Percentiles rank a stretch among this genome's conserved stretches.
phyloP scores from a whole-genome alignment of 2,329 filamentous ascomycete species.

The Fusarium sp. region DNA sequence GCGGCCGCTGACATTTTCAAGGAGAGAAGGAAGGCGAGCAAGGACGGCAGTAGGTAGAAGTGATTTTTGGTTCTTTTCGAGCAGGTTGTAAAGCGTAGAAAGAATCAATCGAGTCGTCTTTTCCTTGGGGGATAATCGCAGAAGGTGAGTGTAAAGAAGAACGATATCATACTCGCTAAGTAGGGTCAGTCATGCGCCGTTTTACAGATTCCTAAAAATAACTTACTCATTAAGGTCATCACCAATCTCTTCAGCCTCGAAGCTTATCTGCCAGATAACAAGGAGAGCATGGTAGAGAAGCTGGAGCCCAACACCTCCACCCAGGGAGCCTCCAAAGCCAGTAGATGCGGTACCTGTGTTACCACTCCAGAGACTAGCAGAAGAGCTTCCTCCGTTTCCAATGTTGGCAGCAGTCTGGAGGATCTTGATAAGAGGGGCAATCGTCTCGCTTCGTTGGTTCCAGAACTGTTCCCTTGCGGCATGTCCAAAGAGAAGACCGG shows the following conservation, averaged over 20 bases:
- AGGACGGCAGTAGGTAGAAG: slow-evolving; percentile 87
- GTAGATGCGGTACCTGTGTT: slow-evolving; percentile 65
- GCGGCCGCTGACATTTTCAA: slow-evolving; percentile 71
- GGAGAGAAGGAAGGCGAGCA: slow-evolving; percentile 78
- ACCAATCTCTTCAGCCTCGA: slow-evolving; percentile 81
- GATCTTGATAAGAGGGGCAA: slow-evolving; percentile 85
- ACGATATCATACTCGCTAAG: slow-evolving; percentile 87
- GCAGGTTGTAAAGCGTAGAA: slow-evolving; percentile 88
- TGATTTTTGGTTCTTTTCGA: slow-evolving; percentile 76
- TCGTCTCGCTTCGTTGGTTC: slow-evolving; percentile 87
- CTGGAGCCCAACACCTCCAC: slow-evolving; percentile 90
- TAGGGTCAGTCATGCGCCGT: slow-evolving; percentile 25
- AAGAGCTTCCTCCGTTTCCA: slow-evolving; percentile 71
- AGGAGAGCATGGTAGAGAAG: slow-evolving; percentile 93
- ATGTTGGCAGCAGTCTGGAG: slow-evolving; percentile 82
- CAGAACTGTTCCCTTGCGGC: slow-evolving; percentile 87
- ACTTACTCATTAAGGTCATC: slow-evolving; percentile 86
- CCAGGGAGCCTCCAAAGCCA: slow-evolving; percentile 71
- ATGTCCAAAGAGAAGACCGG: slow-evolving; percentile 80
- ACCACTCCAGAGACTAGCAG: slow-evolving; percentile 72
- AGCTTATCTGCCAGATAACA: slow-evolving; percentile 96
- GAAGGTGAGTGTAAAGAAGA: slow-evolving; percentile 89
- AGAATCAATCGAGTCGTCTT: slow-evolving; percentile 95
- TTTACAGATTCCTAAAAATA: slow-evolving; percentile 49
- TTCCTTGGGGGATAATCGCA: slow-evolving; percentile 94